Evolutionary conservation across 108 stramenopile genomes (phyloP).

Genomic region (Skeletonema menzelii): DNA sequence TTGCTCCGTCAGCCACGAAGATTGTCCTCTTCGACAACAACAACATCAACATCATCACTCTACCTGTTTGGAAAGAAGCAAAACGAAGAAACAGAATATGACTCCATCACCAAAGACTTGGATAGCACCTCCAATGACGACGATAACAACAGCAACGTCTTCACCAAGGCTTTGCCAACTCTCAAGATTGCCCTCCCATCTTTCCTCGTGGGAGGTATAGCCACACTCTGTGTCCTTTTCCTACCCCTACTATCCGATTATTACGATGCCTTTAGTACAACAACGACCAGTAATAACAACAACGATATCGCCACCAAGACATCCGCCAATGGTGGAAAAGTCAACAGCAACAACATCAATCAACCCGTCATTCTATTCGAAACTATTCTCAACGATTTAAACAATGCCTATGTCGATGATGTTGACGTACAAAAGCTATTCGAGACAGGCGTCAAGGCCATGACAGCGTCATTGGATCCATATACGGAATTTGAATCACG

Average conservation of each 20-base stretch:
- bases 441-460: constrained; percentile 92
- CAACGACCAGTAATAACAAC: neutral
- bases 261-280: constrained; percentile 32
- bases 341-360: constrained; percentile 27
- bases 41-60: constrained; percentile 8
- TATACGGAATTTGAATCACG: constrained; percentile 94
- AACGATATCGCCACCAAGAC: neutral
- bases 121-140: neutral
- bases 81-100: neutral
- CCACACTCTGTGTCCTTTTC: constrained; percentile 37
- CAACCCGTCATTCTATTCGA: constrained; percentile 85
- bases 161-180: constrained; percentile 5
- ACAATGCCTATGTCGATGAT: constrained; percentile 80
- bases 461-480: constrained; percentile 92
- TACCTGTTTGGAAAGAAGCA: constrained; percentile 8
- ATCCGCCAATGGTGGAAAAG: neutral
- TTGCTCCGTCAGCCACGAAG: neutral
- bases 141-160: neutral
- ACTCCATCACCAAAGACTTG: neutral
- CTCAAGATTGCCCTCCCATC: constrained; percentile 41
- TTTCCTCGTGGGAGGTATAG: constrained; percentile 28
- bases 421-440: constrained; percentile 89
- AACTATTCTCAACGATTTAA: constrained; percentile 79
- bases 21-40: constrained; percentile 3
- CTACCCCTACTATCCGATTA: constrained; percentile 38